Percentiles rank a stretch among this genome's conserved stretches.
phyloP scores from a whole-genome alignment of 139 green algal species.

The Volvox reticuliferus region DNA sequence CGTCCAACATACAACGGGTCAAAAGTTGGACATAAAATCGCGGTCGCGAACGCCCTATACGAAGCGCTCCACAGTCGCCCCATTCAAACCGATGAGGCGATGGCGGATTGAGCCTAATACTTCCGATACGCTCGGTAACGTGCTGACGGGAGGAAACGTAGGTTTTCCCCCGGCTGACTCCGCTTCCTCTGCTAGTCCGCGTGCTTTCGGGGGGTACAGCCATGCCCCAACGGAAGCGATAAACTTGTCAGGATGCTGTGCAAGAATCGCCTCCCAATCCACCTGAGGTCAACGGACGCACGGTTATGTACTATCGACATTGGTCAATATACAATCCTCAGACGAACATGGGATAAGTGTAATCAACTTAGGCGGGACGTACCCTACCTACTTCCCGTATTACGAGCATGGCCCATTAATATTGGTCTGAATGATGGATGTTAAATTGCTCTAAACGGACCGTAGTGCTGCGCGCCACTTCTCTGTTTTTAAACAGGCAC shows the following conservation, averaged over 20 bases:
- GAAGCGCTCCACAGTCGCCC: conserved; percentile 31
- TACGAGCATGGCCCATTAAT: too few relatives aligned
- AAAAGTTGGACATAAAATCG: too few relatives aligned
- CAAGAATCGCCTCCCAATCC: conserved; percentile 95
- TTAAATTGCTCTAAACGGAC: too few relatives aligned
- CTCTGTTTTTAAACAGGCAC: too few relatives aligned
- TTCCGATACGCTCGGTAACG: conserved; percentile 48
- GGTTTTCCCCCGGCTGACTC: neutral
- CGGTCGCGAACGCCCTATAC: conserved; percentile 27
- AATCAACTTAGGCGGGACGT: too few relatives aligned
- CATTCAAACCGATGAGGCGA: conserved; percentile 74
- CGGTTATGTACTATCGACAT: neutral
- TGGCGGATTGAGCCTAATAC: conserved; percentile 65
- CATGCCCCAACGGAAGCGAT: conserved; percentile 51
- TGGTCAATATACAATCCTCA: neutral
- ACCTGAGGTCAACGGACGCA: conserved; percentile 63
- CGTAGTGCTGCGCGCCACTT: too few relatives aligned
- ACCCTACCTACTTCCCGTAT: too few relatives aligned
- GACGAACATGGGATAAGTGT: too few relatives aligned
- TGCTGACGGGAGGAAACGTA: conserved; percentile 11
- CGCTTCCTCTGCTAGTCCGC: neutral
- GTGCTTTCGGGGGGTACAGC: conserved; percentile 45
- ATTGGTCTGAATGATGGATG: too few relatives aligned
- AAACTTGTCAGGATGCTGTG: conserved; percentile 78
- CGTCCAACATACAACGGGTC: neutral